Conservation (phyloP, 352 stramenopile genomes). For the Phytophthora crassamura region DNA sequence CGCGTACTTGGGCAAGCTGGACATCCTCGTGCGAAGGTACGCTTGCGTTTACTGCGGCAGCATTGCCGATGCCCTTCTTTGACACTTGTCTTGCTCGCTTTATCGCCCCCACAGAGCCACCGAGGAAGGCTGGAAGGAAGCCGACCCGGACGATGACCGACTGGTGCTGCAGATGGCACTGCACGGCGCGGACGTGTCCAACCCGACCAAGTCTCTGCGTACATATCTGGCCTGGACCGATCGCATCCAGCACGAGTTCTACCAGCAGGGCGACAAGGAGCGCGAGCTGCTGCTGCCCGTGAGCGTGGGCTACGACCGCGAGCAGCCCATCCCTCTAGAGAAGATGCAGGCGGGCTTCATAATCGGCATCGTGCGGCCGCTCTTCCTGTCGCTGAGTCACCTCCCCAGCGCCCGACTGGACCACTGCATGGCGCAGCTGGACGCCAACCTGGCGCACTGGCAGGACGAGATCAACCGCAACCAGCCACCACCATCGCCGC, state of each 20-base stretch:
- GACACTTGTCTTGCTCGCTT: neutral
- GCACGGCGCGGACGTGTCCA: slow-evolving; percentile 94
- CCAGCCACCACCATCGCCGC: slow-evolving; percentile 16
- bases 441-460: slow-evolving; percentile 74
- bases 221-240: slow-evolving; percentile 89
- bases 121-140: slow-evolving; percentile 60
- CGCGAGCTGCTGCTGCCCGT: slow-evolving; percentile 84
- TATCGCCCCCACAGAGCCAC: slow-evolving; percentile 28
- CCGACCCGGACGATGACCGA: slow-evolving; percentile 72
- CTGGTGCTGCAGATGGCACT: slow-evolving; percentile 81
- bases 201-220: slow-evolving; percentile 85
- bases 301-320: slow-evolving; percentile 91
- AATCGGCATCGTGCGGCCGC: slow-evolving; percentile 89
- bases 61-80: neutral
- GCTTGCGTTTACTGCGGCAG: neutral
- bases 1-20: slow-evolving; percentile 78
- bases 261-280: slow-evolving; percentile 95
- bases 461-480: slow-evolving; percentile 69
- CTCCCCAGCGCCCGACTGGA: slow-evolving; percentile 58
- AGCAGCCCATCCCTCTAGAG: slow-evolving; percentile 84
- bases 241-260: slow-evolving; percentile 94
- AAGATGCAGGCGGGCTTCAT: slow-evolving; percentile 96
- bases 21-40: slow-evolving; percentile 70
- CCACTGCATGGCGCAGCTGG: slow-evolving; percentile 72
- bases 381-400: slow-evolving; percentile 67